Percentiles rank a stretch among this genome's conserved stretches.
These are phyloP conservation scores for Stachybotrys chartarum DNA, from an alignment of 2,329 filamentous ascomycete genomes.

Conservation along the genomic window DNA sequence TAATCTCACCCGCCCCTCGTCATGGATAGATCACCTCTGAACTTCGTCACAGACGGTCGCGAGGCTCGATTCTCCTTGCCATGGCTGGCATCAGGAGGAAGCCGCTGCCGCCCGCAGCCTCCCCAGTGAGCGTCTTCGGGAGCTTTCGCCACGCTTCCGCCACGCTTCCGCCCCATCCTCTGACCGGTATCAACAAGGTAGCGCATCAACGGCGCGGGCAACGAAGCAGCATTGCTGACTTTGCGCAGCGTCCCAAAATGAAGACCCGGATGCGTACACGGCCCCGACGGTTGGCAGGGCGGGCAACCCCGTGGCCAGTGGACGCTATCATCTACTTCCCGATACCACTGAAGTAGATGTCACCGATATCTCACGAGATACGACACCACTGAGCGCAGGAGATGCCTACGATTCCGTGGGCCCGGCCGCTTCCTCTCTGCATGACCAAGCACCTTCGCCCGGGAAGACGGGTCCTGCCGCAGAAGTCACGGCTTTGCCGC, in stretches of 20 bases:
- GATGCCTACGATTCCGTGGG: not conserved
- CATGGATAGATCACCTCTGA: too few relatives aligned
- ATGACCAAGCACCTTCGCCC: not conserved
- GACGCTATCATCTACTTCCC: not conserved
- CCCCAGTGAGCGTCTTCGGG: not conserved
- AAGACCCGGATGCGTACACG: not conserved
- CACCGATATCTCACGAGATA: not conserved
- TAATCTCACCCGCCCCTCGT: too few relatives aligned
- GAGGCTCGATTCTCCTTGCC: not conserved
- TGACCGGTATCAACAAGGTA: not conserved
- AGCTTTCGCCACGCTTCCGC: not conserved
- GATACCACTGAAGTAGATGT: not conserved
- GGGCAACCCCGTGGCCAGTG: too few relatives aligned
- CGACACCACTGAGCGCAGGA: not conserved
- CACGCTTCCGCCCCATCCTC: not conserved
- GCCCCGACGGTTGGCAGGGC: not conserved
- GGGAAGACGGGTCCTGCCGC: not conserved
- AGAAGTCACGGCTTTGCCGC: not conserved
- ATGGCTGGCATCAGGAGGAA: not conserved
- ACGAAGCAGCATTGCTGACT: not conserved
- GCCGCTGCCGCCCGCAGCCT: not conserved
- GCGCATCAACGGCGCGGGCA: not conserved
- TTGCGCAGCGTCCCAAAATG: not conserved
- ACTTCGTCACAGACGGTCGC: not conserved
- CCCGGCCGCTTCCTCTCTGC: not conserved